These are phyloP conservation scores for Fusarium sp. DNA, from an alignment of 2,329 filamentous ascomycete genomes.

Conservation along the genomic window DNA sequence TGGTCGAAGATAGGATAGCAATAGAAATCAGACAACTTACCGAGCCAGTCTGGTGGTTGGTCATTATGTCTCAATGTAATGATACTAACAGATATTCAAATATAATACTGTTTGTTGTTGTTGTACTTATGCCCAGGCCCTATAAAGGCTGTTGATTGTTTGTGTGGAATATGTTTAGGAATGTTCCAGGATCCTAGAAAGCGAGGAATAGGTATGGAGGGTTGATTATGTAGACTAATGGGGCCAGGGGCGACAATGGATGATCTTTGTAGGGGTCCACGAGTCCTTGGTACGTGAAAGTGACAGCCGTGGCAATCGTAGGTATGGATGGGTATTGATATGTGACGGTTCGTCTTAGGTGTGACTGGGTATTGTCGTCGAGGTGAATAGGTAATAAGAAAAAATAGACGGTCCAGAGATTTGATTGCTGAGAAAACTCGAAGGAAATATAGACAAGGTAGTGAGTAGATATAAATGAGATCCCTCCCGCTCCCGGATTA, in stretches of 20 bases:
- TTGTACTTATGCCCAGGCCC: conserved; percentile 2
- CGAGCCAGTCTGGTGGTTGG: not conserved
- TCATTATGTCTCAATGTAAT: not conserved
- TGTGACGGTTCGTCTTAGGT: not conserved
- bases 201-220: not conserved
- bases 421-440: not conserved
- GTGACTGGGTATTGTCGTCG: not conserved
- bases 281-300: not conserved
- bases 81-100: not conserved
- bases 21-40: conserved; percentile 1
- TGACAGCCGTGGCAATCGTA: conserved; percentile 3
- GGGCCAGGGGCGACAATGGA: conserved; percentile 28
- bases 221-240: conserved; percentile 28
- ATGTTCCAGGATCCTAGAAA: conserved; percentile 39
- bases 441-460: not conserved
- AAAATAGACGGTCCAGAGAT: not conserved
- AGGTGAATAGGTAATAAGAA: conserved; percentile 15
- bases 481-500: not conserved
- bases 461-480: not conserved
- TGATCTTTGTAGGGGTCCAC: conserved; percentile 29
- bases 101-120: not conserved
- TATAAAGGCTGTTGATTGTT: not conserved
- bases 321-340: not conserved
- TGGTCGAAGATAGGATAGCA: not conserved
- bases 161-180: conserved; percentile 41